A percentile compares a stretch with the other conserved stretches of the same genome.
phyloP scores from a whole-genome alignment of 2,329 filamentous ascomycete species.

The Xylariaceae sp. region DNA sequence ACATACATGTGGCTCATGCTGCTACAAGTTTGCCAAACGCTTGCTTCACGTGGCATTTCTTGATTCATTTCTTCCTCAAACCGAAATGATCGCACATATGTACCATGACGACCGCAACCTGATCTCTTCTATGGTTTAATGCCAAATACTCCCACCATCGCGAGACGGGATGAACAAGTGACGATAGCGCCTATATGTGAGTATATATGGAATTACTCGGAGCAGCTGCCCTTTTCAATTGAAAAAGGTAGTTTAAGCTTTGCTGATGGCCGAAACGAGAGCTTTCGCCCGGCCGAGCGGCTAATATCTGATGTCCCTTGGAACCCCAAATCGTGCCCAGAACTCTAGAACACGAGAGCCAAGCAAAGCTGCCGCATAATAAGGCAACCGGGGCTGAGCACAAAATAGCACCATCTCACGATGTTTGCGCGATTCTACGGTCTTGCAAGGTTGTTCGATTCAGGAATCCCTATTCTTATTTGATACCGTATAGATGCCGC shows the following conservation, averaged over 20 bases:
- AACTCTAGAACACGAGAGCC: constrained; percentile 5
- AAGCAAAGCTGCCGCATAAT: too few relatives aligned
- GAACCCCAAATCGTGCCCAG: constrained; percentile 15
- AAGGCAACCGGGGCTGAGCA: too few relatives aligned
- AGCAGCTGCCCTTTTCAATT: background rate
- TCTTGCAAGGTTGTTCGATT: background rate
- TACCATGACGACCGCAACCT: too few relatives aligned
- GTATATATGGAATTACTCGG: background rate
- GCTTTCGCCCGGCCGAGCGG: constrained; percentile 24
- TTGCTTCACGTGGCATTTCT: too few relatives aligned
- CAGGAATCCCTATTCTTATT: background rate
- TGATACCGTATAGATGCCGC: constrained; percentile 23
- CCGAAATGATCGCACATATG: too few relatives aligned
- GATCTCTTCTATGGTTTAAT: background rate
- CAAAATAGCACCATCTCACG: too few relatives aligned
- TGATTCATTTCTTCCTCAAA: too few relatives aligned
- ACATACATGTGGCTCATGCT: too few relatives aligned
- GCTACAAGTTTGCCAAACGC: too few relatives aligned
- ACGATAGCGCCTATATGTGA: background rate
- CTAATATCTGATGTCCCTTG: constrained; percentile 24
- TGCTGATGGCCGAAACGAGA: constrained; percentile 20
- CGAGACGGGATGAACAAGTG: background rate
- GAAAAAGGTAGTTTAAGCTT: background rate
- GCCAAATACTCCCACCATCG: background rate
- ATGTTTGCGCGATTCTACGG: too few relatives aligned